phyloP scores from a whole-genome alignment of 2,329 filamentous ascomycete genomes.

The Pezizomycotina sp. region DNA sequence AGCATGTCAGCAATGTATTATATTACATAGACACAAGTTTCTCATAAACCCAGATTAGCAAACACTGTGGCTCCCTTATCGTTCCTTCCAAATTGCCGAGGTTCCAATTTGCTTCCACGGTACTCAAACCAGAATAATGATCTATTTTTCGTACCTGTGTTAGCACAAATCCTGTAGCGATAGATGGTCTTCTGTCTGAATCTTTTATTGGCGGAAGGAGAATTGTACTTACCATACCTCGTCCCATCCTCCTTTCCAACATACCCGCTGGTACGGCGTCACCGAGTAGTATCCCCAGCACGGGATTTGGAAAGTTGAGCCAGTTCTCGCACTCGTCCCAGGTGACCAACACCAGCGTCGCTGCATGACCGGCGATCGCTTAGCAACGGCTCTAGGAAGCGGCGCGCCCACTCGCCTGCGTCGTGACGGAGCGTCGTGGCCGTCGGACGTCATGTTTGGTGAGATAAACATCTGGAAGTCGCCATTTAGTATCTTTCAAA shows the following conservation, averaged over 20 bases:
- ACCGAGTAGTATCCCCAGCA: constrained; percentile 57
- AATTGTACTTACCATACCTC: constrained; percentile 51
- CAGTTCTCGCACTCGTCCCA: no score
- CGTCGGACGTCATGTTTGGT: constrained; percentile 58
- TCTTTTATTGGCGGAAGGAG: no score
- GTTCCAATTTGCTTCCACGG: constrained; percentile 51
- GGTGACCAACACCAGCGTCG: constrained; percentile 57
- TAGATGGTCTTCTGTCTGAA: no score
- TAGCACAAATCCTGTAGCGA: no score
- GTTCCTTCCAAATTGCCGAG: constrained; percentile 51
- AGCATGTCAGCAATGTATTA: no score
- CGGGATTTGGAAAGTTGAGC: constrained; percentile 54
- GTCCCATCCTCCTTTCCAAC: no score
- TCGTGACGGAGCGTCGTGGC: constrained; percentile 59
- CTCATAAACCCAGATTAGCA: no score
- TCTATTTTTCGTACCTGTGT: constrained; percentile 27
- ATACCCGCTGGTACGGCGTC: constrained; percentile 48
- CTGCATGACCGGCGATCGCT: constrained; percentile 47
- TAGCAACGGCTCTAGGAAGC: constrained; percentile 55
- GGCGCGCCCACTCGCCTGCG: constrained; percentile 50
- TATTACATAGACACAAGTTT: no score
- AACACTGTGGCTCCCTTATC: constrained; percentile 56
- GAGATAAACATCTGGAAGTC: constrained; percentile 50
- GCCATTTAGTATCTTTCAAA: not conserved
- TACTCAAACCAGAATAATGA: constrained; percentile 52